phyloP scores from a whole-genome alignment of 768 basidiomycete species.

The Tulasnella calospora region DNA sequence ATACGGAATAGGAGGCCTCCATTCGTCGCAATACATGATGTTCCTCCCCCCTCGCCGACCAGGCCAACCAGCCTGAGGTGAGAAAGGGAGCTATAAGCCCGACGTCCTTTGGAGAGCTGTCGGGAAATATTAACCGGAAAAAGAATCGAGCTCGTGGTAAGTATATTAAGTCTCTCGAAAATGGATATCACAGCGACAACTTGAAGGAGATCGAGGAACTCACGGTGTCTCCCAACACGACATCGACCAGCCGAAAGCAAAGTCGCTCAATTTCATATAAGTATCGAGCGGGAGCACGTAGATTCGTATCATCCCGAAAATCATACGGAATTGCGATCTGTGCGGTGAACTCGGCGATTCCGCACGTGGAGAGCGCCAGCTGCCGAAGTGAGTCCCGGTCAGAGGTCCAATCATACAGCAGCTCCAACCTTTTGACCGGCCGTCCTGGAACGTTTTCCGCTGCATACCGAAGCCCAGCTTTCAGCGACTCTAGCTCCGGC shows the following conservation, averaged over 20 bases:
- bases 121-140: neutral
- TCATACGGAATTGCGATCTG: neutral
- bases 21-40: neutral
- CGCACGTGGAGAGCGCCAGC: neutral
- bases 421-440: neutral
- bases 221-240: neutral
- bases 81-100: neutral
- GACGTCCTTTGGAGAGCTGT: neutral
- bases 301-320: accelerated
- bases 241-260: neutral
- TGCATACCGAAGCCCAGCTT: neutral
- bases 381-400: neutral
- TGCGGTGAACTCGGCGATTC: neutral
- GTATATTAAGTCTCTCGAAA: neutral
- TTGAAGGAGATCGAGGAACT: neutral
- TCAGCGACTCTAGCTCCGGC: neutral
- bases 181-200: neutral
- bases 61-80: neutral
- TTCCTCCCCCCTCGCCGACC: too few relatives aligned
- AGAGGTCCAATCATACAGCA: neutral
- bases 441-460: neutral
- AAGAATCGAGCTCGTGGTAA: neutral
- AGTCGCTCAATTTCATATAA: neutral
- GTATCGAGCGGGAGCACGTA: neutral
- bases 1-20: neutral